phyloP scores from a whole-genome alignment of 1,284 basidiomycete species.

The Puccinia horiana region DNA sequence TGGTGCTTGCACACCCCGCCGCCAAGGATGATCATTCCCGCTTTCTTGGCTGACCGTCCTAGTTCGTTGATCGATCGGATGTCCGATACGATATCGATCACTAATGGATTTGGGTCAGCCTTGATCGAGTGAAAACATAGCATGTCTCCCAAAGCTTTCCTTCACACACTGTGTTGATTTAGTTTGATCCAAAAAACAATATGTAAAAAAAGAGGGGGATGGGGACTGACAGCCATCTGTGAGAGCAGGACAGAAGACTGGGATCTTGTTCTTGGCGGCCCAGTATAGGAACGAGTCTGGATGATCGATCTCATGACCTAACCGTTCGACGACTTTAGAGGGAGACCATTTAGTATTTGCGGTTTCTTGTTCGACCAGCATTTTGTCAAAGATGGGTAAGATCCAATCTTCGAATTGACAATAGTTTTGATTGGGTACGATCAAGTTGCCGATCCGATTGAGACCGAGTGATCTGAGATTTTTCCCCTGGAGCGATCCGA shows the following conservation, averaged over 20 bases:
- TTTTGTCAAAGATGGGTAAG: constrained; percentile 58
- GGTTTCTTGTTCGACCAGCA: constrained; percentile 57
- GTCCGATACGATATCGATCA: constrained; percentile 58
- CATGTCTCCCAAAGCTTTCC: constrained; percentile 57
- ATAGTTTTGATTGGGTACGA: constrained; percentile 60
- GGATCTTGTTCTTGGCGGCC: constrained; percentile 58
- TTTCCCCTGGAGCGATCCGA: constrained; percentile 55
- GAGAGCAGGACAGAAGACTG: constrained; percentile 59
- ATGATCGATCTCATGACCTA: constrained; percentile 58
- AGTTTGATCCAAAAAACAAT: too few relatives aligned
- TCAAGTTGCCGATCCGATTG: constrained; percentile 59
- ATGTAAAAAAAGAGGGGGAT: background rate
- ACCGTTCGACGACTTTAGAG: constrained; percentile 56
- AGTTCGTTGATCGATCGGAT: constrained; percentile 58
- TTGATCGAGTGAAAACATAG: constrained; percentile 60
- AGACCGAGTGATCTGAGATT: constrained; percentile 56
- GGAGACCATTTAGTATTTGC: constrained; percentile 56
- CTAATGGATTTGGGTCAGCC: constrained; percentile 55
- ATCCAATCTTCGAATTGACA: constrained; percentile 60
- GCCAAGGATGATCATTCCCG: constrained; percentile 59
- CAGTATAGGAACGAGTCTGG: constrained; percentile 58
- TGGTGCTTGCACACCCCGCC: constrained; percentile 60
- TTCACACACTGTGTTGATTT: background rate
- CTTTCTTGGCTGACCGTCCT: constrained; percentile 57
- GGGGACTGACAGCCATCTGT: constrained; percentile 56